These are phyloP conservation scores for Diaporthe caulivora DNA, from an alignment of 2,329 filamentous ascomycete genomes.

Conservation along the genomic window DNA sequence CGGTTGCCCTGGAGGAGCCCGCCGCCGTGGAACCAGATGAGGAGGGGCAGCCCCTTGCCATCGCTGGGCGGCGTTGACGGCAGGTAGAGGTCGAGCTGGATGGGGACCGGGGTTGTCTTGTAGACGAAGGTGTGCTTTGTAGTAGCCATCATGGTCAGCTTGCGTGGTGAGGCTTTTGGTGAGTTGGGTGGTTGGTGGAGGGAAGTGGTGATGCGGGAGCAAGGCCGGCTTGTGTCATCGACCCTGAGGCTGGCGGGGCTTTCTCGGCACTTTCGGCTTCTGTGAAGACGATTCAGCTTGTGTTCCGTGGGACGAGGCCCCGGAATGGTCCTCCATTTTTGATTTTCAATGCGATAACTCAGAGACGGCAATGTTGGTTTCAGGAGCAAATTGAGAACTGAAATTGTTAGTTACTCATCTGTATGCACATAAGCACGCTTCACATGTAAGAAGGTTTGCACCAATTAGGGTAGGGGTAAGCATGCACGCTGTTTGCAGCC, in stretches of 20 bases:
- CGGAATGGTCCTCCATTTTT: no score
- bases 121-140: conserved; percentile 23
- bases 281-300: background rate
- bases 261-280: conserved; percentile 1
- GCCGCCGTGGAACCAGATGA: conserved; percentile 22
- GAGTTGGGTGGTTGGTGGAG: background rate
- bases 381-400: background rate
- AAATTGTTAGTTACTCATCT: background rate
- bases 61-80: conserved; percentile 2
- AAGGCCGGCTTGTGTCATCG: background rate
- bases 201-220: no score
- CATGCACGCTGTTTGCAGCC: background rate
- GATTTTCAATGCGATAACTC: no score
- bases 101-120: conserved; percentile 8
- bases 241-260: background rate
- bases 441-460: background rate
- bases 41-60: conserved; percentile 2
- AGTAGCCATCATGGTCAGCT: background rate
- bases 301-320: background rate
- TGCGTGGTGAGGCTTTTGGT: background rate
- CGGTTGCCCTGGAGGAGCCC: conserved; percentile 20
- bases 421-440: background rate
- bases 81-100: conserved; percentile 17
- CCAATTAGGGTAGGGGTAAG: background rate
- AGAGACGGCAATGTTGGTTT: background rate